Evolutionary conservation across 2,329 filamentous ascomycete genomes (phyloP).

Genomic region (Cadophora gregata): DNA sequence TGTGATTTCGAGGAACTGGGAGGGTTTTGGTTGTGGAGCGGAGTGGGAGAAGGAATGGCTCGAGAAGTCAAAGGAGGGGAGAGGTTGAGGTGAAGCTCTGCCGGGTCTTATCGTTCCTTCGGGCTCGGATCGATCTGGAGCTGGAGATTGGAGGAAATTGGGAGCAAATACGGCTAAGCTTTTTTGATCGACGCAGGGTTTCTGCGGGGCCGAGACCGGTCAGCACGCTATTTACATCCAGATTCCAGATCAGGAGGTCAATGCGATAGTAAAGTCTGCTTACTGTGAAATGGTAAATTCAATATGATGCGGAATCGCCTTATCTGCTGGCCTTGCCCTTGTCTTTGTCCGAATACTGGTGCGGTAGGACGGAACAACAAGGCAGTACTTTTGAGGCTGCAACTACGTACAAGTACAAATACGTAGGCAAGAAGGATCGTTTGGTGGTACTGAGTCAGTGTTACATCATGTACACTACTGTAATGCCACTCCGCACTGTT

Average conservation of each 20-base stretch:
- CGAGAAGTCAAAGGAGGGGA: neutral
- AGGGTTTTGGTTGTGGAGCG: neutral
- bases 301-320: neutral
- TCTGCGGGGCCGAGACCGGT: neutral
- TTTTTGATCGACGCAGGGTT: conserved; percentile 16
- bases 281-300: neutral
- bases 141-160: neutral
- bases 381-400: conserved; percentile 3
- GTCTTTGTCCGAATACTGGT: neutral
- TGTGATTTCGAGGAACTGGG: neutral
- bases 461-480: neutral
- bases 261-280: neutral
- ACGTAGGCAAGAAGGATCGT: neutral
- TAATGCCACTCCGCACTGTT: neutral
- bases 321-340: too few relatives aligned
- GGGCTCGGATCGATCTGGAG: conserved; percentile 1
- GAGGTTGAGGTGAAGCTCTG: neutral
- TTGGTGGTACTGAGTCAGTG: neutral
- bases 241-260: neutral
- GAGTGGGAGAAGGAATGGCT: neutral
- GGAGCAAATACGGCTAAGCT: neutral
- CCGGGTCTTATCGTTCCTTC: conserved; percentile 7
- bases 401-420: neutral
- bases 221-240: neutral
- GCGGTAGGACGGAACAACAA: conserved; percentile 3